Base-by-base conservation (phyloP, 495 filamentous ascomycete genomes). In the Amniculicola lignicola region DNA sequence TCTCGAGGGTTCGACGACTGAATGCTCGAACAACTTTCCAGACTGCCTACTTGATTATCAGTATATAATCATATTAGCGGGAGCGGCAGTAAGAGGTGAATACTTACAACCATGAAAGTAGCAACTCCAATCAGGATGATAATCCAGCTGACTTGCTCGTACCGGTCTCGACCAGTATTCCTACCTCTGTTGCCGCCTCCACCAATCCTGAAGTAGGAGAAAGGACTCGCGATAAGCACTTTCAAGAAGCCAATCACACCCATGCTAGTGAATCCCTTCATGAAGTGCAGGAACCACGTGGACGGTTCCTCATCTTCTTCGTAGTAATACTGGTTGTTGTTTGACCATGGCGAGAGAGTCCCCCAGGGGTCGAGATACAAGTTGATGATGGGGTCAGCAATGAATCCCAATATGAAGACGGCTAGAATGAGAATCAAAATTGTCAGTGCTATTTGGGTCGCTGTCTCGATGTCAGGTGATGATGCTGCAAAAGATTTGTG, bases 301-400 rank as follows among this genome's bases (percentile, higher is more conserved):
- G 71, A 65, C 29, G 72, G 67, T 29, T 78, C 75, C 14, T 75
- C 70, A n/a, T 77, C 74, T 21, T 71, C 70, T 24, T 62, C 41
- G 52, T 33, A 39, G 19, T 44, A 50, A 7, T 22, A 31, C 12
- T 40, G 4, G 3, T 54, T 14, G 28, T 50, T 14, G 66, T 57
- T 59, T 18, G 63, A 55, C 42, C 62, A 65, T 12, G 70, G 68
- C 18, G 68, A 69, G 18, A 82, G 62, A 16, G 77, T 77, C 23
- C 74, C 75, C 48, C 83, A 70, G 0, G 89, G 88, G 65, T 94
- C 89, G 14, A 92, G 68, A 74, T 90, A 95, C 16, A 95, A 73
- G 56, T 87, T 86, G 67, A 98, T 87, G 61, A 97, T 89, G 10
- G 90, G 90, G 72, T 96, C 92, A 57, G 89, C 90, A 66, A 96